Conservation (phyloP, 352 stramenopile genomes). For the Thalassiosira exigua region DNA sequence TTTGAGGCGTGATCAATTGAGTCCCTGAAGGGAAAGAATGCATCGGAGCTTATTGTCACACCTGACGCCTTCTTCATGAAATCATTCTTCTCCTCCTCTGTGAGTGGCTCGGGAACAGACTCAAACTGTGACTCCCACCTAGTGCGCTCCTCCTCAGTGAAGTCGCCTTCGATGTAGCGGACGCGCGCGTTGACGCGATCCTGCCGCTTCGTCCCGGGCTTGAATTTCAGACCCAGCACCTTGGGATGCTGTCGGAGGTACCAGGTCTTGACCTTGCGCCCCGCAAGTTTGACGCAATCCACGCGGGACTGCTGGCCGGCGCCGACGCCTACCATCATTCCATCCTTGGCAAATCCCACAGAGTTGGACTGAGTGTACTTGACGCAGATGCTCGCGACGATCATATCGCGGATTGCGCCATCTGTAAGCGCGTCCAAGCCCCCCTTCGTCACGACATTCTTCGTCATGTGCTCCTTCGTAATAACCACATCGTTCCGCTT, state of each 20-base stretch:
- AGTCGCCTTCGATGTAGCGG: slow-evolving; percentile 99
- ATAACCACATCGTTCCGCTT: slow-evolving; percentile 98
- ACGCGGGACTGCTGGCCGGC: slow-evolving; percentile 98
- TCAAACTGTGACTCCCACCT: slow-evolving; percentile 97
- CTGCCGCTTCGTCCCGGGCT: slow-evolving; percentile 96
- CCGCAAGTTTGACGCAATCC: slow-evolving; percentile 99
- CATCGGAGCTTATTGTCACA: slow-evolving; percentile 97
- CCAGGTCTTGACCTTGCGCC: slow-evolving; percentile 97
- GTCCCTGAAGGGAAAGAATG: slow-evolving; percentile 99
- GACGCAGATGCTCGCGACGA: slow-evolving; percentile 98
- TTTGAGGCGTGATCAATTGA: slow-evolving; percentile 96
- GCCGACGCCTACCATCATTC: slow-evolving; percentile 99
- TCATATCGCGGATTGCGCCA: slow-evolving; percentile 95
- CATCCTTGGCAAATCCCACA: slow-evolving; percentile 98
- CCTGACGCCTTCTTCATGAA: slow-evolving; percentile 90
- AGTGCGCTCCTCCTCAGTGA: slow-evolving; percentile 93
- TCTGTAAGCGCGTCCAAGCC: slow-evolving; percentile 87
- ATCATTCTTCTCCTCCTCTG: slow-evolving; percentile 92
- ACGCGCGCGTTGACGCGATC: slow-evolving; percentile 99
- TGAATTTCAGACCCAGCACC: slow-evolving; percentile 95
- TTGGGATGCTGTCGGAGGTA: slow-evolving; percentile 97
- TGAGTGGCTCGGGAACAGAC: slow-evolving; percentile 92
- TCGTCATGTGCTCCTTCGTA: slow-evolving; percentile 90
- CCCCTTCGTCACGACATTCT: slow-evolving; percentile 88
- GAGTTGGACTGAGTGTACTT: slow-evolving; percentile 99